These are phyloP conservation scores for Simmondsia chinensis DNA, from an alignment of 148 eudicot species.

Conservation along the genomic window DNA sequence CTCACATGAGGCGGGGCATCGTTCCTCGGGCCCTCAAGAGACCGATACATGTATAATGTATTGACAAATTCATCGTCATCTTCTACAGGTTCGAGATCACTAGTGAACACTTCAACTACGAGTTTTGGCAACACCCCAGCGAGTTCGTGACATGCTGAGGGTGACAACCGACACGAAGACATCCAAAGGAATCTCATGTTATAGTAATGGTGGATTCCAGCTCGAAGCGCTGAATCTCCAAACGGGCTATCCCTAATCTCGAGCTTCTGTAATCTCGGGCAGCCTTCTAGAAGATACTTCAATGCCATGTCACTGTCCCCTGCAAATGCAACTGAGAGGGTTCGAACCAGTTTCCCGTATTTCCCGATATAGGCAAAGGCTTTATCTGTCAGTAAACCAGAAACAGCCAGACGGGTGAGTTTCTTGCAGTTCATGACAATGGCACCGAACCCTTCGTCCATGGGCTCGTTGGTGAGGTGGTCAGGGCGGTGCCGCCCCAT, in stretches of 20 bases:
- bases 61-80: conserved; percentile 36
- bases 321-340: conserved; percentile 79
- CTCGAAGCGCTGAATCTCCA: conserved; percentile 52
- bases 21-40: conserved; percentile 62
- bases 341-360: conserved; percentile 63
- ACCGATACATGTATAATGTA: conserved; percentile 63
- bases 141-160: conserved; percentile 42
- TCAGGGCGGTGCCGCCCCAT: conserved; percentile 75
- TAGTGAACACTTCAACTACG: conserved; percentile 52
- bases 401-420: conserved; percentile 71
- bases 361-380: conserved; percentile 66
- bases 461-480: conserved; percentile 56
- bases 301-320: conserved; percentile 71
- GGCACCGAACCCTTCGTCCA: conserved; percentile 94
- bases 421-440: conserved; percentile 85
- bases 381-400: conserved; percentile 64
- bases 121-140: conserved; percentile 45
- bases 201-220: conserved; percentile 60
- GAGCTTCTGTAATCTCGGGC: conserved; percentile 65
- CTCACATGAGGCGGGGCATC: conserved; percentile 54
- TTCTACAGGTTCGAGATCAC: conserved; percentile 15
- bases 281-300: conserved; percentile 66
- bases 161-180: conserved; percentile 61
- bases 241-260: conserved; percentile 88
- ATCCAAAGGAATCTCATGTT: conserved; percentile 88